Evolutionary conservation across 108 stramenopile species (phyloP), one percentile per base, ranked within the genome.

Genomic region (Fistulifera solaris): DNA sequence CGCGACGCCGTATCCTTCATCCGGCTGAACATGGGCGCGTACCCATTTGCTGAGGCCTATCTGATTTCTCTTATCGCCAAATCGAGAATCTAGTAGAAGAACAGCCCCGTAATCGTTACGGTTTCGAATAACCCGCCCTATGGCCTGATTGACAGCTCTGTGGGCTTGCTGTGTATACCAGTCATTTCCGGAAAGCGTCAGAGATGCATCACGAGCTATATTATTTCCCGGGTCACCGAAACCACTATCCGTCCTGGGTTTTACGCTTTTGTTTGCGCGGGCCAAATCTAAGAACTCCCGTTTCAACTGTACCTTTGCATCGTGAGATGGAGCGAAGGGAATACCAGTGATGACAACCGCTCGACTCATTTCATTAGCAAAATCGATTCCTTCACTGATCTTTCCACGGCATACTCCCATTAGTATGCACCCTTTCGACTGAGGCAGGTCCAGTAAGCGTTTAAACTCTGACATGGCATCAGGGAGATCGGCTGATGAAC

Each of bases 41-140:
- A 93, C 54, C 90, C 90, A 93, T 58, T 85, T 88, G 65, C 82
- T 84, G 25, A 93, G 52, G 1, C 86, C 86, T 24, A 77, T 52
- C 54, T 67, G 64, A 55, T 87, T 93, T 22, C 75, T 61, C n/a
- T 61, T 45, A 40, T 85, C 77, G 26, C 76, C 70, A 72, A 93
- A 99, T 12, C 99, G 81, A 55, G 81, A 75, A 62, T 99, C 99
- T 17, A 94, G 73, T 40, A 99, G 67, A 8, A 99, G 65, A 0
- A 99, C 87, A 26, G 93, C 89, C 23, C 97, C 99, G 56, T 83
- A 99, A 62, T 99, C 99, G n/a, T 60, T 54, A 18, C 75, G 66
- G 72, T 98, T 98, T n/a, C 99, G 95, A 63, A 99, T 94, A 0
- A 97, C 96, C 17, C 99, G 74, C 0, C 99, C 99, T 27, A 99